phyloP scores from a whole-genome alignment of 2,329 filamentous ascomycete genomes.

The Clarireedia hainanense region DNA sequence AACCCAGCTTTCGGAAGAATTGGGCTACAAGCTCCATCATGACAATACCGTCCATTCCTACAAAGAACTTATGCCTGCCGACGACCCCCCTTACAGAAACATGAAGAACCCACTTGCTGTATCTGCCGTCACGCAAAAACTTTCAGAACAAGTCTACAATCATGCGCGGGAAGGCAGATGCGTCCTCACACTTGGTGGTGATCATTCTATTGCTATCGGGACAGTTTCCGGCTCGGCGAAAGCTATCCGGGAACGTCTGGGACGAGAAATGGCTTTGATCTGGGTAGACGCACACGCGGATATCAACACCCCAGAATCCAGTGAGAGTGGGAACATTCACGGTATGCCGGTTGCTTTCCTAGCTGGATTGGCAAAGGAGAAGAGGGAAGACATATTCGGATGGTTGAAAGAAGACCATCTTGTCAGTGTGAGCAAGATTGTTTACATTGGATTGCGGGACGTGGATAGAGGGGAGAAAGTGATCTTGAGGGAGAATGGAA shows the following conservation, averaged over 20 bases:
- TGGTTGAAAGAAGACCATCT: slow-evolving; percentile 73
- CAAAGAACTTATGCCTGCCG: slow-evolving; percentile 59
- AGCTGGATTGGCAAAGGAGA: slow-evolving; percentile 73
- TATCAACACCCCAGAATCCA: slow-evolving; percentile 92
- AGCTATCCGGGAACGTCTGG: slow-evolving; percentile 75
- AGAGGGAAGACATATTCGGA: slow-evolving; percentile 74
- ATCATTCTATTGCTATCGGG: slow-evolving; percentile 94
- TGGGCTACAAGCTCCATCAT: slow-evolving; percentile 82
- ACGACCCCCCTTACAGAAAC: slow-evolving; percentile 71
- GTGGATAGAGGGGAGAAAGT: slow-evolving; percentile 92
- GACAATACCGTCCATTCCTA: slow-evolving; percentile 79
- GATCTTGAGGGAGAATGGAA: slow-evolving; percentile 77
- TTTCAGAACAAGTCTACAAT: slow-evolving; percentile 78
- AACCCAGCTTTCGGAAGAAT: slow-evolving; percentile 71
- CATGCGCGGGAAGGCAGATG: slow-evolving; percentile 78
- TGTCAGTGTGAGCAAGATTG: slow-evolving; percentile 71
- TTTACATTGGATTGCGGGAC: slow-evolving; percentile 93
- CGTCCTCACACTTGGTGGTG: slow-evolving; percentile 87
- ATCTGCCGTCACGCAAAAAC: slow-evolving; percentile 72
- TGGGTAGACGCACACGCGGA: slow-evolving; percentile 99
- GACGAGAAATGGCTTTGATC: slow-evolving; percentile 82
- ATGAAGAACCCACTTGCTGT: slow-evolving; percentile 94
- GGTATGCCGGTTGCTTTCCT: slow-evolving; percentile 96
- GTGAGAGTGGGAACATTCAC: slow-evolving; percentile 87
- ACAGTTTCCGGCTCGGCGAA: slow-evolving; percentile 82